Base-by-base conservation (phyloP, 1,139 yeast species). In the Keqinozyma sinolaborantium region DNA sequence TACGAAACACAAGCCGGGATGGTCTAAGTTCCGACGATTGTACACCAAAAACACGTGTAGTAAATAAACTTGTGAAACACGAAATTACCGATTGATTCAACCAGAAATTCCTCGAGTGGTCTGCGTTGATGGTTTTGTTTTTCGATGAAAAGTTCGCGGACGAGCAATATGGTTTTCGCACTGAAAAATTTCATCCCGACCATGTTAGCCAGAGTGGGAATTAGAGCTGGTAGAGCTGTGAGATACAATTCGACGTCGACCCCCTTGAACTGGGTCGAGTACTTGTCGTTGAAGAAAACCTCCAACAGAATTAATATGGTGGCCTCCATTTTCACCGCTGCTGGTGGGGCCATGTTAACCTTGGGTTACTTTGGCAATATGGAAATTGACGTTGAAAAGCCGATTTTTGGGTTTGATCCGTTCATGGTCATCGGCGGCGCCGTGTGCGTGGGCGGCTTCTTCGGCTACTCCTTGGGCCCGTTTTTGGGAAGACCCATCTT, bases 401-500 rank as follows among this genome's bases (percentile, higher is more conserved):
- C 77, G 38, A 73, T 88, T 27, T 74, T 84, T 56, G 97, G 98
- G 5, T 70, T 90, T 44, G 98, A 92, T 53, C 90, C 95, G 10
- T 66, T 86, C 44, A 76, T 85, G 58, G 85, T 87, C 23, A 72
- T 81, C 62, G 76, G 79, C 40, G 82, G 82, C 39, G 77, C 78
- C 1, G 74, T 84, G 27, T 52, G 78, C 37, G 66, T 78, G 14
- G 81, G 87, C 15, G 95, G 94, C 15, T 80, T 79, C 29, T 57
- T 81, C 30, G 97, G 97, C 1, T 87, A 79, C 51, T 61, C 88
- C 44, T 63, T 79, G 30, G 98, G 98, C 1, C 97, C 97, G 28
- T 53, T 82, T 16, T 48, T 92, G 29, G 97, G 97, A 8, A 76
- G 79, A 30, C 62, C 76, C 13, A 47, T 85, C 2, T 92, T 90